Base-by-base conservation (phyloP, 805 yeast genomes). In the Candida chauliodis region DNA sequence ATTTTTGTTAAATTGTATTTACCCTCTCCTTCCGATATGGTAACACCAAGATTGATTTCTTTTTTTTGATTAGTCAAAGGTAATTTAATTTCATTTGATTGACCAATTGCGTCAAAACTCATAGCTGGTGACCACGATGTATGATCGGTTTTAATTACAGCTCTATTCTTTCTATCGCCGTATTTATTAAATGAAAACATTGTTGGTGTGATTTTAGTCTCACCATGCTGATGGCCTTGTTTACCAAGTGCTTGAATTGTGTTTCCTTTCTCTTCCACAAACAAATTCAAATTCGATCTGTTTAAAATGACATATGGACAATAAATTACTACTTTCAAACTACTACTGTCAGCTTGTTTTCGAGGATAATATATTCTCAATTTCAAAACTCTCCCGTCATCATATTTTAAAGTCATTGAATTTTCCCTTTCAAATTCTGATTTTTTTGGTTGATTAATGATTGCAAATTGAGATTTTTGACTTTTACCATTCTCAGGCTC, bases 51-150 rank as follows among this genome's bases (percentile, higher is more conserved):
- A 51, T 84, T 80, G 43, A 79, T 76, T 51, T 89, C 96, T 3
- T 54, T 55, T 51, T 58, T 78, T 57, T 57, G 73, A 9, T 73
- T 75, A 27, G 69, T 63, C 1, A 78, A 48, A 25, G 75, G 75
- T 4, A 71, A 66, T 16, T 55, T 58, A 3, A 69, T 59, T 29
- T 75, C 95, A 30, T 75, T 71, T 1, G 79, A 68, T 46, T 89
- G 91, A 0, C 99, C 99, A 39, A 91, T 74, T 3, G 95, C 95
- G 54, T 90, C 96, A 51, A 93, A 79, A 55, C 95, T 81, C 34
- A 87, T 66, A 2, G 87, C 85, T 1, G 67, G 56, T 46, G 96
- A 84, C 76, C 85, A 75, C 5, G 70, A 68, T 0, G 95, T 82
- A 38, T 84, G 85, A 0, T 75, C 84, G 15, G 86, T 70, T 43